These are phyloP conservation scores for Naganishia friedmannii DNA, from an alignment of 768 basidiomycete species.

Conservation along the genomic window DNA sequence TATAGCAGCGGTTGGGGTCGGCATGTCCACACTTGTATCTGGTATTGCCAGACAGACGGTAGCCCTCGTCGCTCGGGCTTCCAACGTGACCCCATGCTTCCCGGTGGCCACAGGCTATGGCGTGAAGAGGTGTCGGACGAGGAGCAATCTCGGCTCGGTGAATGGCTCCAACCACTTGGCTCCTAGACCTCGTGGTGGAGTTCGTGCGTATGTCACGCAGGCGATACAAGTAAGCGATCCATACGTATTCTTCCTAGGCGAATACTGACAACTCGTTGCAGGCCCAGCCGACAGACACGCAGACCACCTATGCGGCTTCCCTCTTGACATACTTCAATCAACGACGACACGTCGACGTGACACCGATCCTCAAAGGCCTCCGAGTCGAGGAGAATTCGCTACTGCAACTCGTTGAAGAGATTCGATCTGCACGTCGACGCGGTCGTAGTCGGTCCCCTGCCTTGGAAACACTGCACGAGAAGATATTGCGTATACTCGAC, in stretches of 20 bases:
- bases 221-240: not conserved
- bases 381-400: not conserved
- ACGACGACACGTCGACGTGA: not conserved
- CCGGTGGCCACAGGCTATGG: not conserved
- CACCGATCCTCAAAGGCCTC: not conserved
- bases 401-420: too few relatives aligned
- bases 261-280: not conserved
- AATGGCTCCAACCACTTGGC: not conserved
- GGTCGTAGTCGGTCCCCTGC: not conserved
- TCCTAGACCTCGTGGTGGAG: not conserved
- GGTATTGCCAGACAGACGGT: not conserved
- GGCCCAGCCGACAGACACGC: not conserved
- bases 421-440: not conserved
- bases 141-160: not conserved
- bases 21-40: not conserved
- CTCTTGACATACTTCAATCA: not conserved
- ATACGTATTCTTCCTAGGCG: not conserved
- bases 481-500: not conserved
- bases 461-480: not conserved
- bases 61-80: too few relatives aligned
- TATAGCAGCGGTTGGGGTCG: not conserved
- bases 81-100: too few relatives aligned
- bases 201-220: not conserved
- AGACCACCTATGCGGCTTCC: constrained; percentile 6
- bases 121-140: constrained; percentile 6